Base-by-base conservation (phyloP, 805 yeast species). In the Metschnikowia cerradonensis region DNA sequence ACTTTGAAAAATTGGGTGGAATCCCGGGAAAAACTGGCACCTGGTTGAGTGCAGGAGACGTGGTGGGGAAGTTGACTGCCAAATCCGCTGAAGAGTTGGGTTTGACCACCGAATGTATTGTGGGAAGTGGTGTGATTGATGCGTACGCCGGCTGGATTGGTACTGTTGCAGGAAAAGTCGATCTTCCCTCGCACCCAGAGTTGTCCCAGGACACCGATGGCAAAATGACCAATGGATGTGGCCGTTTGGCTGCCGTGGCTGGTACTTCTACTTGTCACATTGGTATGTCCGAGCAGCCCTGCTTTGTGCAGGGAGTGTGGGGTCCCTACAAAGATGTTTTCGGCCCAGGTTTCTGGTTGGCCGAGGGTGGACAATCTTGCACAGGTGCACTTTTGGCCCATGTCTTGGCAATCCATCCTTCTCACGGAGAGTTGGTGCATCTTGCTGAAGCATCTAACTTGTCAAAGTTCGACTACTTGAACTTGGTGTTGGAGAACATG, bases 111-210 rank as follows among this genome's bases (percentile, higher is more conserved):
- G 76, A 77, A 47, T 87, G 95, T 70, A 81, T 83, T 32, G 98
- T 94, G 39, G 97, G 96, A 6, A 84, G 95, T 1, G 97, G 97
- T 64, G 96, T 94, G 36, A 94, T 94, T 64, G 99, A 94, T 67
- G 97, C 98, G 5, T 94, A 94, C 65, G 96, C 98, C 3, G 99
- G 99, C 41, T 94, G 98, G 97, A 82, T 94, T 50, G 99, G 99
- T 50, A 94, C 98, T 1, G 96, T 92, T 52, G 99, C 97, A 26
- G 96, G 96, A 1, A 83, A 84, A 58, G 83, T 90, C 4, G 88
- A 86, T 55, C 76, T 83, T 49, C 80, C 81, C 0, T 70, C 71
- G n/a, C 69, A 77, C 54, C 73, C 72, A 3, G 77, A 79, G 51
- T 76, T 75, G 53, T 58, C 66, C n/a, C 84, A 81, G 52, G 66